Conservation (phyloP, 2,329 filamentous ascomycete genomes). For the Talaromyces rugulosus region DNA sequence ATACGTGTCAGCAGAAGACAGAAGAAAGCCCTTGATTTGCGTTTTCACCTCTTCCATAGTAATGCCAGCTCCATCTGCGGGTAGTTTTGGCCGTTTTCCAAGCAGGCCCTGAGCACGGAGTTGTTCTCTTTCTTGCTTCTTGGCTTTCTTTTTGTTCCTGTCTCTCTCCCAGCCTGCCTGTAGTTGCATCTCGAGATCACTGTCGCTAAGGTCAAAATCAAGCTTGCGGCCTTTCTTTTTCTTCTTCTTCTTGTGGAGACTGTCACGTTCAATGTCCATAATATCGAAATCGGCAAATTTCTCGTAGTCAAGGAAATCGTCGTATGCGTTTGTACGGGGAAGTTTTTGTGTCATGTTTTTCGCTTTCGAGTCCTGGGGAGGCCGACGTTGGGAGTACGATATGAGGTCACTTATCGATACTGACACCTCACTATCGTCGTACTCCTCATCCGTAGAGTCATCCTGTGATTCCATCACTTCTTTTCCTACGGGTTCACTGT, state of each 20-base stretch:
- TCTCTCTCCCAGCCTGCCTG: constrained; percentile 62
- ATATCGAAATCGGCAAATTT: constrained; percentile 71
- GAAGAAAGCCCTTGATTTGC: constrained; percentile 69
- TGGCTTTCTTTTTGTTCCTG: constrained; percentile 64
- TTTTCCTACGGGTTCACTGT: not conserved
- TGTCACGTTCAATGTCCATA: constrained; percentile 75
- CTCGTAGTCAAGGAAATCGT: constrained; percentile 55
- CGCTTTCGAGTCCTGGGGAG: not conserved
- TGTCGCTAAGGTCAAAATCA: constrained; percentile 58
- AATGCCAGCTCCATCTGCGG: constrained; percentile 69
- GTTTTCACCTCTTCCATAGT: constrained; percentile 64
- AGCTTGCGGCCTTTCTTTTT: constrained; percentile 58
- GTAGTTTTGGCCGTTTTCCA: constrained; percentile 55
- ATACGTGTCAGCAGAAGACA: constrained; percentile 60
- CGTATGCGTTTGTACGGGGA: constrained; percentile 53
- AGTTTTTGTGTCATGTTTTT: constrained; percentile 25
- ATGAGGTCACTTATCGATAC: constrained; percentile 46
- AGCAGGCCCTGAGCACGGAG: constrained; percentile 63
- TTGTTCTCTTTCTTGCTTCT: constrained; percentile 66
- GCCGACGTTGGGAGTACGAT: constrained; percentile 8
- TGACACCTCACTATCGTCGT: constrained; percentile 10
- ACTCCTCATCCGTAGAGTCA: constrained; percentile 2
- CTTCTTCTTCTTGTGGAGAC: constrained; percentile 58
- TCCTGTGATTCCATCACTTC: not conserved
- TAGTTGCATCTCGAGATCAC: constrained; percentile 61